Percentiles rank a stretch among this genome's conserved stretches.
These are phyloP conservation scores for Cutaneotrichosporon mucoides DNA, from an alignment of 1,284 basidiomycete species.

Conservation along the genomic window DNA sequence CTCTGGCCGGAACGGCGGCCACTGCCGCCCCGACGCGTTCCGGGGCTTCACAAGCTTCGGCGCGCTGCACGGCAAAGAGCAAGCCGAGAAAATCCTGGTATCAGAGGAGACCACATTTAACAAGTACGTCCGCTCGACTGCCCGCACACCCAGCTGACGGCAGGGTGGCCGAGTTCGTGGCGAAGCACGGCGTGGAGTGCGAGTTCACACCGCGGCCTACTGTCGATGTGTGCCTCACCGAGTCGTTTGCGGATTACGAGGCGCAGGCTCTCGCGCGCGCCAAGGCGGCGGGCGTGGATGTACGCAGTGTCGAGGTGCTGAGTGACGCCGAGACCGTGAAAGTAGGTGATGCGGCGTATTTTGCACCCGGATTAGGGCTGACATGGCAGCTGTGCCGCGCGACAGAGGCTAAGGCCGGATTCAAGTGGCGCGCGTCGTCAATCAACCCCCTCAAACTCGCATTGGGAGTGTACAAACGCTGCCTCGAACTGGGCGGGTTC, in stretches of 20 bases:
- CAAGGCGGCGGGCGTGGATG: conserved; percentile 23
- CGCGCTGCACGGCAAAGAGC: conserved; percentile 26
- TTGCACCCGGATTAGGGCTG: not conserved
- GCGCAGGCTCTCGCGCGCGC: conserved; percentile 17
- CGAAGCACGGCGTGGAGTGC: conserved; percentile 31
- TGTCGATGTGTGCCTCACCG: conserved; percentile 32
- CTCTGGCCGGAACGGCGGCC: conserved; percentile 42
- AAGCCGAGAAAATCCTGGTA: conserved; percentile 19
- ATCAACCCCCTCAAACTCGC: conserved; percentile 39
- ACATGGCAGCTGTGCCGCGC: conserved; percentile 16
- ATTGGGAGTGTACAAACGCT: conserved; percentile 26
- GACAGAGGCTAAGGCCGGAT: conserved; percentile 22
- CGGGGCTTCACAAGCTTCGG: conserved; percentile 36
- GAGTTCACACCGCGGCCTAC: conserved; percentile 35
- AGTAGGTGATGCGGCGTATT: conserved; percentile 10
- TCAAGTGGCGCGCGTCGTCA: conserved; percentile 34
- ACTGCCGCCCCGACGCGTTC: conserved; percentile 38
- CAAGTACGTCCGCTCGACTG: not conserved
- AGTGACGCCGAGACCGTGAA: conserved; percentile 13
- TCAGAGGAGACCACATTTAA: conserved; percentile 2
- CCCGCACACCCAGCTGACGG: not conserved
- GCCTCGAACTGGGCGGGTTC: conserved; percentile 23
- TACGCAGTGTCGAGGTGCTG: conserved; percentile 16
- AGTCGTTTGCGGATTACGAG: conserved; percentile 30
- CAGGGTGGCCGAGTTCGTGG: conserved; percentile 25